Conservation (phyloP, 2,329 filamentous ascomycete genomes). For the Pseudocercospora eumusae region DNA sequence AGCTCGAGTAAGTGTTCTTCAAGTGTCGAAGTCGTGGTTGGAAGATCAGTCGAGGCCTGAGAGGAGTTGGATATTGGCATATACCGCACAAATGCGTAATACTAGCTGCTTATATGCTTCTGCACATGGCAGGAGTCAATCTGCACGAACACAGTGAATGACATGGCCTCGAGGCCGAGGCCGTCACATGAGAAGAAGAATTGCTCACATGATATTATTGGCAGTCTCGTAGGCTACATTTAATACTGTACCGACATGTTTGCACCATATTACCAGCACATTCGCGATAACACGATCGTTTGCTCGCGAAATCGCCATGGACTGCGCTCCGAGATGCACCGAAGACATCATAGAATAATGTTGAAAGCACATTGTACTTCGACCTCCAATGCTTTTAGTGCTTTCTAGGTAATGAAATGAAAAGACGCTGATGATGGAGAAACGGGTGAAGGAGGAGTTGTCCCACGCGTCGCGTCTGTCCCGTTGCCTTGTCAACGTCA, state of each 20-base stretch:
- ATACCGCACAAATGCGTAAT: not conserved
- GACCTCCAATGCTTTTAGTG: too few species aligned
- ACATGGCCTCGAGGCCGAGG: not conserved
- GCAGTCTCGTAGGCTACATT: not conserved
- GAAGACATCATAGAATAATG: not conserved
- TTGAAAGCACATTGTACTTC: too few species aligned
- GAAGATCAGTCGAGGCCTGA: not conserved
- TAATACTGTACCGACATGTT: not conserved
- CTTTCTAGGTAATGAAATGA: too few species aligned
- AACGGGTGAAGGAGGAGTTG: too few species aligned
- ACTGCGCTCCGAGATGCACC: not conserved
- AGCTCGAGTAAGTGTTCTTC: not conserved
- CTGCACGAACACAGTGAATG: not conserved
- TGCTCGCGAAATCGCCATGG: not conserved
- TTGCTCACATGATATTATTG: not conserved
- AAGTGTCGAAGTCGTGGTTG: not conserved
- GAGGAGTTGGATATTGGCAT: not conserved
- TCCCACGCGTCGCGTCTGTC: not conserved
- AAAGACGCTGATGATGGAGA: too few species aligned
- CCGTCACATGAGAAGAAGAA: not conserved
- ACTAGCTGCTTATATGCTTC: not conserved
- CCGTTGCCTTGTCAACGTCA: not conserved
- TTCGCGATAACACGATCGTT: slow-evolving; percentile 2
- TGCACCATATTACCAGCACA: not conserved
- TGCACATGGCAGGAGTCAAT: not conserved